These are phyloP conservation scores for Pyrenochaeta sp. DNA, from an alignment of 2,329 filamentous ascomycete genomes.

Conservation along the genomic window DNA sequence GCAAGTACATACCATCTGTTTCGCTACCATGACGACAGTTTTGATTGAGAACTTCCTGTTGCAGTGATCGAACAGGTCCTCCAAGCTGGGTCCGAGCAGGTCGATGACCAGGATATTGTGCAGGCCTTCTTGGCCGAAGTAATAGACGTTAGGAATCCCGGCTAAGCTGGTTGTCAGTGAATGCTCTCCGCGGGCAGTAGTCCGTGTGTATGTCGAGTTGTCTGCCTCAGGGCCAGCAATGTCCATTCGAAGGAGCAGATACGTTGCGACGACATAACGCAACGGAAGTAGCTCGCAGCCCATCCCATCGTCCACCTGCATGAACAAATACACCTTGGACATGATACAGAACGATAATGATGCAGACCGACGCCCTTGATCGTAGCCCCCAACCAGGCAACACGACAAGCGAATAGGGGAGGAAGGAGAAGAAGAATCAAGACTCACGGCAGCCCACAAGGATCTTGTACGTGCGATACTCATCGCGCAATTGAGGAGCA, in stretches of 20 bases:
- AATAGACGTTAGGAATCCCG: conserved; percentile 99
- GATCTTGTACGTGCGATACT: conserved; percentile 99
- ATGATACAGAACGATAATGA: not conserved
- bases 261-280: not conserved
- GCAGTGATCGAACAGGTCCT: conserved; percentile 98
- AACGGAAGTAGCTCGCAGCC: not conserved
- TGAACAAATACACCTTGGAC: not conserved
- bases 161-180: conserved; percentile 62
- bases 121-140: conserved; percentile 97
- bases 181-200: not conserved
- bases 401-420: conserved; percentile 2
- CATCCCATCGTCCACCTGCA: not conserved
- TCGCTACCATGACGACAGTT: conserved; percentile 98
- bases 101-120: conserved; percentile 99
- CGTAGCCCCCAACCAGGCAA: not conserved
- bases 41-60: conserved; percentile 94
- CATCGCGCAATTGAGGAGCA: conserved; percentile 95
- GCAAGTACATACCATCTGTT: conserved; percentile 84
- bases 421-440: conserved; percentile 44
- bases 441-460: conserved; percentile 95
- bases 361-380: not conserved
- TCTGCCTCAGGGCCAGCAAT: not conserved
- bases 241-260: not conserved
- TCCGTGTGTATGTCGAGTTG: not conserved
- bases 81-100: conserved; percentile 89